phyloP scores from a whole-genome alignment of 176 grass and related monocot genomes.

The Musa itinerans region DNA sequence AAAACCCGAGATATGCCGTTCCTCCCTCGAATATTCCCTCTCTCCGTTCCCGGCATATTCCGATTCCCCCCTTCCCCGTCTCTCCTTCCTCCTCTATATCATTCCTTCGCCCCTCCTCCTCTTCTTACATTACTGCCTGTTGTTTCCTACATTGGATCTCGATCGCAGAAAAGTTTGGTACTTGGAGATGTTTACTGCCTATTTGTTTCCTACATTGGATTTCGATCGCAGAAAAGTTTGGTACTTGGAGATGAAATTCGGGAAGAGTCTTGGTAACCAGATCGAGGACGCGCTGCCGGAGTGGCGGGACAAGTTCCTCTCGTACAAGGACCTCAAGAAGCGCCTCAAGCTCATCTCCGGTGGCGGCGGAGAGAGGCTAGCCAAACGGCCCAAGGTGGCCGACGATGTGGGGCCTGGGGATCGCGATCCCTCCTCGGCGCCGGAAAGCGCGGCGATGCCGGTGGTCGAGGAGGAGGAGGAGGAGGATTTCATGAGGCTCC shows the following conservation, averaged over 20 bases:
- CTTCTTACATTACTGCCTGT: background rate
- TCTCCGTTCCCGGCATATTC: slow-evolving; percentile 4
- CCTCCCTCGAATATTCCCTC: background rate
- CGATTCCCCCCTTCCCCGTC: background rate
- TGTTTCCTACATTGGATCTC: no score
- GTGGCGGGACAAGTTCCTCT: slow-evolving; percentile 91
- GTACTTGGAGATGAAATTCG: slow-evolving; percentile 58
- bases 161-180: no score
- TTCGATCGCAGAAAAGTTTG: no score
- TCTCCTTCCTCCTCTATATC: background rate
- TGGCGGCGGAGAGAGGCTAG: slow-evolving; percentile 20
- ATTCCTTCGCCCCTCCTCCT: background rate
- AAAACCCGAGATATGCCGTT: slow-evolving; percentile 6
- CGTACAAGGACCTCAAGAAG: slow-evolving; percentile 96
- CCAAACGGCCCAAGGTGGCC: slow-evolving; percentile 37
- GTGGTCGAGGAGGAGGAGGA: slow-evolving; percentile 72
- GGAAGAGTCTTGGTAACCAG: slow-evolving; percentile 87
- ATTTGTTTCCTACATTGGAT: no score
- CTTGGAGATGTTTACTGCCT: slow-evolving; percentile 22
- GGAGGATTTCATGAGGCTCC: slow-evolving; percentile 58
- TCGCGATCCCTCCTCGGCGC: background rate
- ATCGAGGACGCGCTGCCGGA: slow-evolving; percentile 93
- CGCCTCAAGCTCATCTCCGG: slow-evolving; percentile 59
- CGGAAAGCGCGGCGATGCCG: background rate
- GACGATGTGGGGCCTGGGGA: slow-evolving; percentile 5